These are phyloP conservation scores for Tricholoma saponaceum DNA, from an alignment of 768 basidiomycete species.

Conservation along the genomic window DNA sequence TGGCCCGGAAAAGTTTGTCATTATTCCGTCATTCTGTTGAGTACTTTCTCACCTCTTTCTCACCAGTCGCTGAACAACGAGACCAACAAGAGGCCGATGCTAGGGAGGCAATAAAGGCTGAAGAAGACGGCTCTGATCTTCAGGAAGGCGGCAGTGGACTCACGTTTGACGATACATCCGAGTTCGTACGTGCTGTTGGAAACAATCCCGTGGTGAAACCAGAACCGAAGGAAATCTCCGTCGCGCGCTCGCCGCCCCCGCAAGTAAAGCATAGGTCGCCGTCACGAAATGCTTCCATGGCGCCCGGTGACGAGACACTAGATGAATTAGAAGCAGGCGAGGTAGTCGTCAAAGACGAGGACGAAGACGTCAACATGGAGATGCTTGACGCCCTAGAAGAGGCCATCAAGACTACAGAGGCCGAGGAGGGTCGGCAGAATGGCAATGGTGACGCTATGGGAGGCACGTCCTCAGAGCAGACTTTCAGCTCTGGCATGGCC, in stretches of 20 bases:
- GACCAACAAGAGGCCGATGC: constrained; percentile 44
- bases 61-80: constrained; percentile 61
- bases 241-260: constrained; percentile 16
- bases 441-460: constrained; percentile 33
- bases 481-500: constrained; percentile 80
- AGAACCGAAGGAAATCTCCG: constrained; percentile 37
- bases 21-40: neutral
- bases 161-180: constrained; percentile 94
- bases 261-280: constrained; percentile 32
- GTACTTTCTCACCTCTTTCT: constrained; percentile 6
- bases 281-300: constrained; percentile 54
- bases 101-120: constrained; percentile 40
- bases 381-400: constrained; percentile 79
- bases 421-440: constrained; percentile 38
- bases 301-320: constrained; percentile 54
- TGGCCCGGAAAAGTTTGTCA: constrained; percentile 68
- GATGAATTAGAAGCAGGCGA: constrained; percentile 83
- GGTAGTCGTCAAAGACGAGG: constrained; percentile 75
- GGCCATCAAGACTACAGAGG: constrained; percentile 60
- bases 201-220: constrained; percentile 54
- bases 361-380: constrained; percentile 61
- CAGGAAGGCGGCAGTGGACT: constrained; percentile 54
- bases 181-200: constrained; percentile 87
- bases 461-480: constrained; percentile 76
- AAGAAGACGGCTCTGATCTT: constrained; percentile 36